Evolutionary conservation across 2,329 filamentous ascomycete genomes (phyloP), one percentile per base, ranked within the genome.

Genomic region (Plectosphaerella plurivora): DNA sequence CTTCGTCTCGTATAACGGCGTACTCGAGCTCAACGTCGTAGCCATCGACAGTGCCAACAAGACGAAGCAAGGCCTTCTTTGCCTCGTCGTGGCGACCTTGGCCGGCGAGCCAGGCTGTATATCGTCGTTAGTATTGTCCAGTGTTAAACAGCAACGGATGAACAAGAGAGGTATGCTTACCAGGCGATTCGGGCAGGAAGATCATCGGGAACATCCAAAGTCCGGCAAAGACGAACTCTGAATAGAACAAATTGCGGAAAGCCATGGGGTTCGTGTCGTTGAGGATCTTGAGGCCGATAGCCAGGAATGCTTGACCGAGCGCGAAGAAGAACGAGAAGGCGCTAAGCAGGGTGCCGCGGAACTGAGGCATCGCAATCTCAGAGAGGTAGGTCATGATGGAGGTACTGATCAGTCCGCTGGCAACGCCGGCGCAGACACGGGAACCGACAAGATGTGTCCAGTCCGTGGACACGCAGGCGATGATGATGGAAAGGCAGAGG

Each of bases 201-300:
- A 44, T 8, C 41, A 44, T 44, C n/a, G 41, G 41, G 7, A 44
- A 18, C 41, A 49, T 24, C 47, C 47, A 49, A 35, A 49, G 33
- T 0, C 33, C 47, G 16, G 22, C 36, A 25, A 49, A 49, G 14
- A 49, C 16, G 25, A 49, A 49, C 47, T 49, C 47, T 3, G 47
- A 49, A 18, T 49, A 49, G 47, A 49, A 49, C 14, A 49, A 18
- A 36, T 49, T 49, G 16, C 36, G 35, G 20, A 49, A 49, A 14
- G 36, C 22, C 47, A 49, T 39, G 0, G 35, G 33, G 18, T 49
- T 41, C 14, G 36, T 41, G 20, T 49, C 47, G 15, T 49, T 39
- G 16, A 49, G 47, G 20, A 49, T 41, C 36, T 49, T 49, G 12
- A 49, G 18, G 15, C 35, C 36, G 20, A 49, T 49, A 5, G 47